phyloP scores from a whole-genome alignment of 2,329 filamentous ascomycete species.

The Talaromyces sp. region DNA sequence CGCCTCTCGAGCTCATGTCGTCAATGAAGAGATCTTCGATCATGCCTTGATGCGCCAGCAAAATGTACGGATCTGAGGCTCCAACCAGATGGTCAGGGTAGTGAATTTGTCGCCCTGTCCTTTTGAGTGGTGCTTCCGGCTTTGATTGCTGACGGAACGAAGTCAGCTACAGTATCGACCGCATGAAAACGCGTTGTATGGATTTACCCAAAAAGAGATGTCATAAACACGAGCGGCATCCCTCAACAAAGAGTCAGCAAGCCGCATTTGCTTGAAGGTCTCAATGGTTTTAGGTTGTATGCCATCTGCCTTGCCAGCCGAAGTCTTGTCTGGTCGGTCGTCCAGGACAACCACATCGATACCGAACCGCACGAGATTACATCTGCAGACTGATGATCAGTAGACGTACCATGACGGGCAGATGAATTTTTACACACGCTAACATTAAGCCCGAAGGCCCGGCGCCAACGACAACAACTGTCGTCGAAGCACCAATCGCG shows the following conservation, averaged over 20 bases:
- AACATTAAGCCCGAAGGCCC: constrained; percentile 47
- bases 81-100: constrained; percentile 57
- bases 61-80: constrained; percentile 52
- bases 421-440: constrained; percentile 27
- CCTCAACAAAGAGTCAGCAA: constrained; percentile 66
- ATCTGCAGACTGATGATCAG: constrained; percentile 32
- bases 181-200: too few species aligned
- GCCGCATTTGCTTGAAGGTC: constrained; percentile 68
- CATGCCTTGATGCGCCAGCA: constrained; percentile 68
- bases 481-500: background rate
- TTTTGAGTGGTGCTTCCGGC: constrained; percentile 49
- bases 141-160: constrained; percentile 21
- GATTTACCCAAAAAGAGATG: constrained; percentile 67
- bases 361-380: constrained; percentile 62
- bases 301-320: constrained; percentile 67
- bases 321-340: constrained; percentile 65
- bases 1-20: constrained; percentile 63
- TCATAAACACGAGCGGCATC: constrained; percentile 69
- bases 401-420: background rate
- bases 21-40: constrained; percentile 68
- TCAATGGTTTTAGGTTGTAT: constrained; percentile 76
- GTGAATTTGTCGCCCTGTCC: constrained; percentile 64
- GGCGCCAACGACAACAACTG: constrained; percentile 36
- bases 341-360: constrained; percentile 65
- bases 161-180: background rate